A percentile compares a stretch with the other conserved stretches of the same genome.
These are phyloP conservation scores for Camellia japonica DNA, from an alignment of 148 eudicot species.

Conservation along the genomic window DNA sequence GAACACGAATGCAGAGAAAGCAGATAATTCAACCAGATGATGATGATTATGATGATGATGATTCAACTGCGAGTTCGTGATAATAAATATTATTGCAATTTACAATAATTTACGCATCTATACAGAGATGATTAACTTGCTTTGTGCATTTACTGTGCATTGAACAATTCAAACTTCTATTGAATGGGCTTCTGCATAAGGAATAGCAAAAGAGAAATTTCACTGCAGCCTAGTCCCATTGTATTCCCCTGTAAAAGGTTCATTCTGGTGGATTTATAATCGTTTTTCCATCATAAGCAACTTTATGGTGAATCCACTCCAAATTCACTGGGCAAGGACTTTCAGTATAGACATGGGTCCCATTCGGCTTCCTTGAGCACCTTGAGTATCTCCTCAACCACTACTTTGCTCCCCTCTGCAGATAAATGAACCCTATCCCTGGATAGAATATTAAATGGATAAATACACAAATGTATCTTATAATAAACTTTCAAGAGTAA, in stretches of 20 bases:
- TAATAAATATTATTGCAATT: too few species aligned
- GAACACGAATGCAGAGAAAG: too few species aligned
- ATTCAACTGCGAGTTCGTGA: too few species aligned
- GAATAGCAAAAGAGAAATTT: background rate
- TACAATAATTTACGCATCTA: too few species aligned
- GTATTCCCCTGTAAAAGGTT: conserved; percentile 58
- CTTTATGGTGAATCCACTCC: conserved; percentile 63
- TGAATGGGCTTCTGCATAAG: background rate
- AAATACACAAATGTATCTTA: background rate
- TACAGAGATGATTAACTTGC: too few species aligned
- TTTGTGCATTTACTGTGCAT: background rate
- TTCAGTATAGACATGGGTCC: conserved; percentile 81
- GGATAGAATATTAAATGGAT: background rate
- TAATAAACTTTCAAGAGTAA: background rate
- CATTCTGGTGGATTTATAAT: conserved; percentile 74
- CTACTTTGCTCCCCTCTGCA: conserved; percentile 75
- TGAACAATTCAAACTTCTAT: background rate
- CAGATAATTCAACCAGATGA: too few species aligned
- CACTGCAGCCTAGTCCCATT: conserved; percentile 53
- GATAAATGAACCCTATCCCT: conserved; percentile 94
- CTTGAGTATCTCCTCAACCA: conserved; percentile 78
- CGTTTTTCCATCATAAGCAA: conserved; percentile 53
- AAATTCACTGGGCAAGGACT: conserved; percentile 76
- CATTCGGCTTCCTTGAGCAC: conserved; percentile 80
- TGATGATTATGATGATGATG: too few species aligned